A percentile compares a stretch with the other conserved stretches of the same genome.
phyloP scores from a whole-genome alignment of 1,139 yeast genomes.

The Candida tetrigidarum region DNA sequence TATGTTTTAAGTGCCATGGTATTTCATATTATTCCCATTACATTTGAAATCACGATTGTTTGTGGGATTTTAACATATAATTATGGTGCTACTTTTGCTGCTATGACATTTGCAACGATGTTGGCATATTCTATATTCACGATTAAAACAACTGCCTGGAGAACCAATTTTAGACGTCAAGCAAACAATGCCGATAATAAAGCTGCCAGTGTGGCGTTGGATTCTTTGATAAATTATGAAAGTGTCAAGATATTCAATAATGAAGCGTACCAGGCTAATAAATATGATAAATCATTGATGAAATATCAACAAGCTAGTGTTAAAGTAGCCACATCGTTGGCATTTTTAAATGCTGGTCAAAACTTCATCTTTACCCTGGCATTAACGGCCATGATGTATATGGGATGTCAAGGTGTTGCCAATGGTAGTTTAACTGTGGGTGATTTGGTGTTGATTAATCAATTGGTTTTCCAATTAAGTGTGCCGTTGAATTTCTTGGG shows the following conservation, averaged over 20 bases:
- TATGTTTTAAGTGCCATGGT: slow-evolving; percentile 95
- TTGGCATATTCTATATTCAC: slow-evolving; percentile 85
- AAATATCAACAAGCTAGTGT: slow-evolving; percentile 82
- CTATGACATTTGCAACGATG: slow-evolving; percentile 89
- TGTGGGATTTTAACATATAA: slow-evolving; percentile 94
- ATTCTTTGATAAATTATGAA: slow-evolving; percentile 91
- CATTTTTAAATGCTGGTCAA: slow-evolving; percentile 91
- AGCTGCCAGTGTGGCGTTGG: slow-evolving; percentile 94
- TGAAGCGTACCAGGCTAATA: slow-evolving; percentile 75
- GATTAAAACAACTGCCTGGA: slow-evolving; percentile 93
- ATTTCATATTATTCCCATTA: slow-evolving; percentile 91
- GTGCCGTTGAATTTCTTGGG: slow-evolving; percentile 95
- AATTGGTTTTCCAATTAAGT: slow-evolving; percentile 91
- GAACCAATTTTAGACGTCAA: slow-evolving; percentile 86
- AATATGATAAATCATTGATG: slow-evolving; percentile 77
- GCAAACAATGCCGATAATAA: slow-evolving; percentile 95
- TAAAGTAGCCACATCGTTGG: slow-evolving; percentile 90
- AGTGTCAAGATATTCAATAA: slow-evolving; percentile 95
- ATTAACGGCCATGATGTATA: slow-evolving; percentile 95
- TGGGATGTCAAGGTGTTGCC: slow-evolving; percentile 97
- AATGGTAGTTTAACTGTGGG: slow-evolving; percentile 87
- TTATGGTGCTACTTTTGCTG: slow-evolving; percentile 88
- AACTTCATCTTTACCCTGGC: slow-evolving; percentile 90
- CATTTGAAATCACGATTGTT: slow-evolving; percentile 90
- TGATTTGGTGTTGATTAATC: slow-evolving; percentile 94